Percentiles rank a stretch among this genome's conserved stretches.
phyloP scores from a whole-genome alignment of 106 monocot genomes.

The Platanthera guangdongensis region DNA sequence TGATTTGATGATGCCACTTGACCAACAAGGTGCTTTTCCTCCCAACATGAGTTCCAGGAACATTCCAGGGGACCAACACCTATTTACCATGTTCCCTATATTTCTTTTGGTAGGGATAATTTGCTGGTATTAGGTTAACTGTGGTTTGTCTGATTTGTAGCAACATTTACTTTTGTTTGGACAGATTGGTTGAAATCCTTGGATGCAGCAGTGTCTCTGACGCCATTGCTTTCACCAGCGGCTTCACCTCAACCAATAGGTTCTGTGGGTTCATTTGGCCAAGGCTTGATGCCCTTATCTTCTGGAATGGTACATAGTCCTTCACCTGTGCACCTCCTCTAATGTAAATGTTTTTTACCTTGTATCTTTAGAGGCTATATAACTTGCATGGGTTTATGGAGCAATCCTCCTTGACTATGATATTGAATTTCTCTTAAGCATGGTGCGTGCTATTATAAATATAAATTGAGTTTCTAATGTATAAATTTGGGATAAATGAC shows the following conservation, averaged over 20 bases:
- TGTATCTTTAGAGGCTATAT: neutral
- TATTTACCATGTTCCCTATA: constrained; percentile 24
- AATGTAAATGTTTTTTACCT: neutral
- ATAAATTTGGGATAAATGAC: neutral
- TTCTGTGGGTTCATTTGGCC: constrained; percentile 34
- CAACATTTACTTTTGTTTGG: constrained; percentile 30
- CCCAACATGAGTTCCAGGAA: constrained; percentile 28
- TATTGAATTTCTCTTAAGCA: neutral
- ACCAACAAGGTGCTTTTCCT: constrained; percentile 40
- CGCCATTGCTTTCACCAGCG: constrained; percentile 30
- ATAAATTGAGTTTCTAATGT: no score
- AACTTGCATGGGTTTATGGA: neutral
- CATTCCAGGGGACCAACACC: constrained; percentile 23
- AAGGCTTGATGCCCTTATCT: constrained; percentile 26
- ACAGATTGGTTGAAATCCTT: constrained; percentile 63
- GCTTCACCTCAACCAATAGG: constrained; percentile 46
- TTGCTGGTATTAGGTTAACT: constrained; percentile 34
- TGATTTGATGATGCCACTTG: constrained; percentile 32
- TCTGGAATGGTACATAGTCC: constrained; percentile 37
- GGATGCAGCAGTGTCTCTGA: constrained; percentile 28
- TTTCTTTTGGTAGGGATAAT: constrained; percentile 32
- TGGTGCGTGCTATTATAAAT: neutral
- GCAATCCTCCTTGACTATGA: neutral
- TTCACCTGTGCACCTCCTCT: neutral
- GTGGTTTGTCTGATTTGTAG: constrained; percentile 31